Conservation (phyloP, 208 protist genomes). For the Herpetomonas samuelpessoai region DNA sequence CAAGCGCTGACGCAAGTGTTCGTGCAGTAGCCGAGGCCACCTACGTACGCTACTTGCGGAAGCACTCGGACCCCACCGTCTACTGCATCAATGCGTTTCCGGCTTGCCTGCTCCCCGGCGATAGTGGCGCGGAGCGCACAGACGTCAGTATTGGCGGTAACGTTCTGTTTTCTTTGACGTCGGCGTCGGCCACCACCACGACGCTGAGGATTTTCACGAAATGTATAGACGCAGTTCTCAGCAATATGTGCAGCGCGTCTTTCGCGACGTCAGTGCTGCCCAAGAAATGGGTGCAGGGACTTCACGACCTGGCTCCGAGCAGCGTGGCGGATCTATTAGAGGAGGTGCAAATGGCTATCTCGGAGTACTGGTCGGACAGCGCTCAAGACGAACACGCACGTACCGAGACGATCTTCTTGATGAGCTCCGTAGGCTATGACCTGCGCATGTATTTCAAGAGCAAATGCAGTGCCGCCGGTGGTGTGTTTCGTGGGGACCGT, state of each 20-base stretch:
- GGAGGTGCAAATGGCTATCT: constrained; percentile 71
- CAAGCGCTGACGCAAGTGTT: constrained; percentile 46
- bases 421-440: constrained; percentile 71
- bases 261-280: constrained; percentile 61
- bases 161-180: constrained; percentile 69
- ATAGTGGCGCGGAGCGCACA: constrained; percentile 32
- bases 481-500: constrained; percentile 57
- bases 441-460: constrained; percentile 71
- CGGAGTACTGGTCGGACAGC: constrained; percentile 84
- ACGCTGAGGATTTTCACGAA: constrained; percentile 54
- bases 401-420: constrained; percentile 67
- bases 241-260: constrained; percentile 73
- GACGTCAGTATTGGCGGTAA: constrained; percentile 75
- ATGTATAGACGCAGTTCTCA: constrained; percentile 56
- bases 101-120: constrained; percentile 36
- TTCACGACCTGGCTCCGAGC: constrained; percentile 37
- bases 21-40: constrained; percentile 75
- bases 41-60: constrained; percentile 72
- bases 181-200: constrained; percentile 21
- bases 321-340: constrained; percentile 75
- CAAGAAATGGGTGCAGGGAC: constrained; percentile 35
- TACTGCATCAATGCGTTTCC: constrained; percentile 66
- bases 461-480: constrained; percentile 28
- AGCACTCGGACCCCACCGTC: constrained; percentile 42
- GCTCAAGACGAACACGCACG: constrained; percentile 72